Percentiles rank a stretch among this genome's conserved stretches.
Evolutionary conservation across 208 protist genomes (phyloP).

Genomic region (Blastocrithidia nonstop): DNA sequence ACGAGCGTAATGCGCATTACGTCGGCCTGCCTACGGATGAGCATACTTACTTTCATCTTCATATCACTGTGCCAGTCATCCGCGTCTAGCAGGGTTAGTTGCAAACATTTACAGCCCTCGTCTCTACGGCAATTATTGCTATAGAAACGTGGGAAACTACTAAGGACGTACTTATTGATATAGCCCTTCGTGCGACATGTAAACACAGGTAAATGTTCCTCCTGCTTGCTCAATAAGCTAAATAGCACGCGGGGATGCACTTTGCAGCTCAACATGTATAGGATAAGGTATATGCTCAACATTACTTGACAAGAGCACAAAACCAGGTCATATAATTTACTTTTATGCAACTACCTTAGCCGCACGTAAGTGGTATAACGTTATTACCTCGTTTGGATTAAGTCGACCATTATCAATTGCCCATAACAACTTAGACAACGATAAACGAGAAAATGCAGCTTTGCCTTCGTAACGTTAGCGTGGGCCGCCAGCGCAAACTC

Average conservation of each 20-base stretch:
- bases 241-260: slow-evolving; percentile 63
- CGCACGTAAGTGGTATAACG: slow-evolving; percentile 63
- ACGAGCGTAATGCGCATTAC: slow-evolving; percentile 63
- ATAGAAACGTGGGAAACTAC: slow-evolving; percentile 65
- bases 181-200: slow-evolving; percentile 84
- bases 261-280: slow-evolving; percentile 79
- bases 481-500: slow-evolving; percentile 62
- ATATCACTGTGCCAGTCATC: slow-evolving; percentile 80
- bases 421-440: slow-evolving; percentile 70
- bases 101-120: slow-evolving; percentile 66
- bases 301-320: slow-evolving; percentile 54
- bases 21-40: slow-evolving; percentile 59
- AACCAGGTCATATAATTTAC: slow-evolving; percentile 79
- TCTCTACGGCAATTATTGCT: slow-evolving; percentile 69
- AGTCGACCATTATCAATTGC: slow-evolving; percentile 71
- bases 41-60: slow-evolving; percentile 79
- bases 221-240: slow-evolving; percentile 78
- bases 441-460: slow-evolving; percentile 47
- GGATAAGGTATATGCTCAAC: slow-evolving; percentile 63
- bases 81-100: slow-evolving; percentile 51
- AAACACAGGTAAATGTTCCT: slow-evolving; percentile 70
- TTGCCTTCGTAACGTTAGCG: slow-evolving; percentile 81
- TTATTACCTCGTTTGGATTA: slow-evolving; percentile 83
- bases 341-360: slow-evolving; percentile 48
- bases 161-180: slow-evolving; percentile 81